Base-by-base conservation (phyloP, 2,329 filamentous ascomycete genomes). In the Xylariaceae sp. region DNA sequence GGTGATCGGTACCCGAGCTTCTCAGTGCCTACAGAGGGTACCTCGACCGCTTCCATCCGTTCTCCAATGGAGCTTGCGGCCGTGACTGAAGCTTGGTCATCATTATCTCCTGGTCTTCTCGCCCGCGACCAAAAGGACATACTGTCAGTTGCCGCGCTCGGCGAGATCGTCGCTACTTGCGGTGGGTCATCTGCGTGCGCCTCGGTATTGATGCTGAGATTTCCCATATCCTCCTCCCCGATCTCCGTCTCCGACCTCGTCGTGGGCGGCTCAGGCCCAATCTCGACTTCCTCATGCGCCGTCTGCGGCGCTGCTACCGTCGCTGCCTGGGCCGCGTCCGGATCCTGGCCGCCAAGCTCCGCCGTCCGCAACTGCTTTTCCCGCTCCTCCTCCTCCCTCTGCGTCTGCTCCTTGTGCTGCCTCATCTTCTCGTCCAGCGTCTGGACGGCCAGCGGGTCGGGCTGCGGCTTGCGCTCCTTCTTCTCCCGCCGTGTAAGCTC, bases 401-500 rank as follows among this genome's bases (percentile, higher is more conserved):
- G 36, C 9, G 47, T 52, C 38, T 57, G 45, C 28, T 53, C 55
- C 34, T 58, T 55, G 32, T 60, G 57, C 16, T 54, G 47, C 42
- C 42, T 49, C 55, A 61, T 55, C 50, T 47, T 59, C 44, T 59
- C 50, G 22, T 61, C 57, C n/a, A 60, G 33, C 4, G 57, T 60
- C 44, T 52, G 44, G 1, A 52, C 43, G 19, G 50, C 42, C n/a
- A 44, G 50, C 7, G 50, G 50, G 17, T 54, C 52, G 0, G 49
- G 48, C 33, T 54, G 50, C 3, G 57, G 59, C 38, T 60, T 60
- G 33, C 9, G 72, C 66, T 19, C 65, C 41, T 66, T 65, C 57
- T 69, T 72, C 53, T 81, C 78, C 16, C 69, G 69, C 9, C 76
- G 64, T 2, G 63, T 63, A 18, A 81, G 57, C 53, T 80, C 76